Evolutionary conservation across 2,329 filamentous ascomycete species (phyloP).

Genomic region (Monilinia vaccinii-corymbosi): DNA sequence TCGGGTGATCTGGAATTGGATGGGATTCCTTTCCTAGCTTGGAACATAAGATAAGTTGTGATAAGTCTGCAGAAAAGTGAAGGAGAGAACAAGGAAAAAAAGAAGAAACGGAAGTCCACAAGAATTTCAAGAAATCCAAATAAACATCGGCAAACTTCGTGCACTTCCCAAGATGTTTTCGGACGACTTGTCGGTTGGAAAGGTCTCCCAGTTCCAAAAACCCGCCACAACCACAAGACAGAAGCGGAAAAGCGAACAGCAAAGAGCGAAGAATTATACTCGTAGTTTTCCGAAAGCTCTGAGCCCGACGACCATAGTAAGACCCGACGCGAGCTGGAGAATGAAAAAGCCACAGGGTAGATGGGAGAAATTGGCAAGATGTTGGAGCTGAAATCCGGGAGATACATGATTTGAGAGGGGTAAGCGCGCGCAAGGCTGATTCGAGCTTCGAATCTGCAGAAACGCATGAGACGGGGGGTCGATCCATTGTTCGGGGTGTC

Average conservation of each 20-base stretch:
- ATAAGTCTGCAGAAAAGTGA: no score
- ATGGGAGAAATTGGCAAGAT: not conserved
- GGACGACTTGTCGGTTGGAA: not conserved
- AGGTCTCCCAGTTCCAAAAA: not conserved
- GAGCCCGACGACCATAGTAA: not conserved
- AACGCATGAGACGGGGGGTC: not conserved
- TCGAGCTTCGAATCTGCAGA: not conserved
- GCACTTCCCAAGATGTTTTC: no score
- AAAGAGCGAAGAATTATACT: not conserved
- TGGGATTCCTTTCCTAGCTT: no score
- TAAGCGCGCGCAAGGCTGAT: not conserved
- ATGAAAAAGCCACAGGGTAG: no score
- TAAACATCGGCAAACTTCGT: no score
- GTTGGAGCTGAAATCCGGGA: not conserved
- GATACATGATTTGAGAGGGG: not conserved
- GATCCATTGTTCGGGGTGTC: not conserved
- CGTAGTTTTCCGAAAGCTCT: not conserved
- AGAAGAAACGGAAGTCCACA: no score
- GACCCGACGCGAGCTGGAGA: not conserved
- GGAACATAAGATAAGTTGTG: no score
- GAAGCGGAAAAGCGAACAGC: not conserved
- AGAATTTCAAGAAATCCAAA: no score
- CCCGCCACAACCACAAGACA: not conserved
- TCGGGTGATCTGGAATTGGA: no score
- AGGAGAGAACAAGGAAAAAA: no score